These are phyloP conservation scores for Ophidiomyces ophidiicola DNA, from an alignment of 2,329 filamentous ascomycete genomes.

Conservation along the genomic window DNA sequence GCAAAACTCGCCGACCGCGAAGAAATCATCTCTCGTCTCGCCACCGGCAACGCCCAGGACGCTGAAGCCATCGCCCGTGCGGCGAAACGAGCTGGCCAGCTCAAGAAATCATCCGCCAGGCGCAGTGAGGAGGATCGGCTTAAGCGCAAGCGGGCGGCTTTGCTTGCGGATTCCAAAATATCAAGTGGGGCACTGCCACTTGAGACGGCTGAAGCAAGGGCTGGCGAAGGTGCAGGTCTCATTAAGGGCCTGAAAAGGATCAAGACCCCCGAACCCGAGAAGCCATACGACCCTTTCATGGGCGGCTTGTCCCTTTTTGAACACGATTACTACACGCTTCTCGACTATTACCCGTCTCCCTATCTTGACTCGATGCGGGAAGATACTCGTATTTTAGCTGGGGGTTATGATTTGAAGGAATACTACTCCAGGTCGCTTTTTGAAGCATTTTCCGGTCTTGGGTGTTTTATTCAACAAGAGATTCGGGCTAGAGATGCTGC, in stretches of 20 bases:
- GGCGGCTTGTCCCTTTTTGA: slow-evolving; percentile 51
- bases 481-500: slow-evolving; percentile 24
- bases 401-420: slow-evolving; percentile 71
- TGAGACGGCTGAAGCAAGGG: slow-evolving; percentile 9
- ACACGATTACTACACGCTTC: slow-evolving; percentile 57
- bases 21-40: slow-evolving; percentile 58
- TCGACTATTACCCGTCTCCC: slow-evolving; percentile 59
- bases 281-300: slow-evolving; percentile 79
- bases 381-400: slow-evolving; percentile 56
- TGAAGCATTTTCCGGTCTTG: slow-evolving; percentile 80
- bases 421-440: slow-evolving; percentile 71
- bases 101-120: slow-evolving; percentile 57
- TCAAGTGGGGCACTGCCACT: slow-evolving; percentile 2
- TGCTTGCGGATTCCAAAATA: slow-evolving; percentile 24
- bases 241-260: slow-evolving; percentile 70
- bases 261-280: slow-evolving; percentile 50
- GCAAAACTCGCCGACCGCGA: slow-evolving; percentile 52
- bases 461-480: slow-evolving; percentile 77
- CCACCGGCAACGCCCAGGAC: slow-evolving; percentile 47
- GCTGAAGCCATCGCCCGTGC: slow-evolving; percentile 46
- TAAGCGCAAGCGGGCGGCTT: slow-evolving; percentile 34
- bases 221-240: slow-evolving; percentile 33
- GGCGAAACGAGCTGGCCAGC: slow-evolving; percentile 43
- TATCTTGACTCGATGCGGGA: slow-evolving; percentile 57
- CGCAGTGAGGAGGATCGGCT: slow-evolving; percentile 44